A percentile compares a stretch with the other conserved stretches of the same genome.
Evolutionary conservation across 192 early-diverging fungal species (phyloP).

Genomic region (Backusella liffmaniae): DNA sequence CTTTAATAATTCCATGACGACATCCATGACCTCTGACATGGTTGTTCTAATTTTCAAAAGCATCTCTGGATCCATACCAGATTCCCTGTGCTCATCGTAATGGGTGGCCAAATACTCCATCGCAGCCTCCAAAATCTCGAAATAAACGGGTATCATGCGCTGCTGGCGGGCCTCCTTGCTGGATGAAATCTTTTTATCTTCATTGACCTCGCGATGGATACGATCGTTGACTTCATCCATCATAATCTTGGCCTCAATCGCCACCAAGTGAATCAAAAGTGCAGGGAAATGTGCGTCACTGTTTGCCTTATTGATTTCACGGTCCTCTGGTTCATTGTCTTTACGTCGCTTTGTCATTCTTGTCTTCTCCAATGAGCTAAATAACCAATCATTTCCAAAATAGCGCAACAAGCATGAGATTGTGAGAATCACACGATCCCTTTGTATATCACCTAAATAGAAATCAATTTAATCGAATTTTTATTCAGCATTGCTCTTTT

Average conservation of each 20-base stretch:
- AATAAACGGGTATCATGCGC: slow-evolving; percentile 40
- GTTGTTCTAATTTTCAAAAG: slow-evolving; percentile 32
- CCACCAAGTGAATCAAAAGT: slow-evolving; percentile 36
- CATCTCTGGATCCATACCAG: slow-evolving; percentile 34
- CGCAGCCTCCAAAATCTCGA: slow-evolving; percentile 38
- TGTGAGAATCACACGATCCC: slow-evolving; percentile 33
- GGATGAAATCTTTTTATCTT: neutral
- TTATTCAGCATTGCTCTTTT: too few relatives aligned
- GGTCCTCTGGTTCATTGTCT: slow-evolving; percentile 6
- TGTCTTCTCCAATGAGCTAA: slow-evolving; percentile 26
- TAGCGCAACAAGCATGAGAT: slow-evolving; percentile 25
- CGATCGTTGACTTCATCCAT: slow-evolving; percentile 36
- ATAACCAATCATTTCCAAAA: slow-evolving; percentile 42
- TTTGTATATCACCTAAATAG: slow-evolving; percentile 21
- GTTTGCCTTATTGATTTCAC: neutral
- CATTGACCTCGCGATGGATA: neutral
- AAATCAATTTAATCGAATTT: too few relatives aligned
- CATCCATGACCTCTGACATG: slow-evolving; percentile 36
- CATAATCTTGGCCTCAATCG: slow-evolving; percentile 41
- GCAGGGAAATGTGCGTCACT: slow-evolving; percentile 36
- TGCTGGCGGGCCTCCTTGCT: slow-evolving; percentile 20
- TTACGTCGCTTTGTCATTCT: neutral
- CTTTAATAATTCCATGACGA: slow-evolving; percentile 34
- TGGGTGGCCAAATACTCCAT: slow-evolving; percentile 37
- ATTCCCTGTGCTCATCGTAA: slow-evolving; percentile 25